A percentile compares a stretch with the other conserved stretches of the same genome.
These are phyloP conservation scores for Lasiosphaeria hispida DNA, from an alignment of 495 filamentous ascomycete genomes.

Conservation along the genomic window DNA sequence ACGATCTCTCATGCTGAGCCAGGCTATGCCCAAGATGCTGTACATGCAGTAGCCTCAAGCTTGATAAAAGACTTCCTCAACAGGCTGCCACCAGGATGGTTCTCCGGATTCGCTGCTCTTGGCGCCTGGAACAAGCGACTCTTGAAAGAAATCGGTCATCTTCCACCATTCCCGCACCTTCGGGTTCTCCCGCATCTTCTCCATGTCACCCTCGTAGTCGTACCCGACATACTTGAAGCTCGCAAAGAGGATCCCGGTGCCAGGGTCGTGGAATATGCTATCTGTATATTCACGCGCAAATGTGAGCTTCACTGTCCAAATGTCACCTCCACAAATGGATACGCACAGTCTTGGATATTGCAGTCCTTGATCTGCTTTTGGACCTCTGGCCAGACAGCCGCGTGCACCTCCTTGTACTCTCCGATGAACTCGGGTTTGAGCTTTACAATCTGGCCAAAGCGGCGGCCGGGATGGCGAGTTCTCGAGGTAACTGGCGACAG, in stretches of 20 bases:
- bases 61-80: slow-evolving; percentile 71
- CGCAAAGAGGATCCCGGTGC: slow-evolving; percentile 62
- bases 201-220: slow-evolving; percentile 70
- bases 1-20: not conserved
- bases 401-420: slow-evolving; percentile 70
- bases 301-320: not conserved
- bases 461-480: slow-evolving; percentile 39
- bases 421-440: slow-evolving; percentile 62
- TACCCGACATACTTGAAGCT: slow-evolving; percentile 72
- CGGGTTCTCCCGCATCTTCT: slow-evolving; percentile 63
- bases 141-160: slow-evolving; percentile 73
- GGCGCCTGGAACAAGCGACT: slow-evolving; percentile 59
- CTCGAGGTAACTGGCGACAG: not conserved
- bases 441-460: slow-evolving; percentile 67
- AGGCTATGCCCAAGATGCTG: not conserved
- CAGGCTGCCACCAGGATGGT: slow-evolving; percentile 66
- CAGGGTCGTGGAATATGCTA: slow-evolving; percentile 68
- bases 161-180: slow-evolving; percentile 76
- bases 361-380: slow-evolving; percentile 68
- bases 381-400: slow-evolving; percentile 71
- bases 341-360: slow-evolving; percentile 69
- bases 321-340: not conserved
- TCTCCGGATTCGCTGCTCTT: slow-evolving; percentile 58
- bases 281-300: slow-evolving; percentile 42
- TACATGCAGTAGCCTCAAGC: slow-evolving; percentile 34